Evolutionary conservation across 352 stramenopile genomes (phyloP).

Genomic region (Phytophthora vignae): DNA sequence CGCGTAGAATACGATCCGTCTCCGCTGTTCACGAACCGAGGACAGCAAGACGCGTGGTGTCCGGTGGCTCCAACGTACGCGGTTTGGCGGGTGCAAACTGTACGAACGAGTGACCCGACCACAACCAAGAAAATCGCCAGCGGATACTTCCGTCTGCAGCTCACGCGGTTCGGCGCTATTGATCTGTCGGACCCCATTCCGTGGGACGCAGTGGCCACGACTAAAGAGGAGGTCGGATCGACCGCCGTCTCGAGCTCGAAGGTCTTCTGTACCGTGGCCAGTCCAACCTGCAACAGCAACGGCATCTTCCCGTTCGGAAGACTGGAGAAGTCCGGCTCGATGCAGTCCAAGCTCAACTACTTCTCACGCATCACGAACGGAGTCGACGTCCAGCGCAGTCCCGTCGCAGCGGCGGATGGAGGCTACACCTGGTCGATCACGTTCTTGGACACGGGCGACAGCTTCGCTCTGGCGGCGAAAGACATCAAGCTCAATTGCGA

Average conservation of each 20-base stretch:
- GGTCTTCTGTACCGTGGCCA: conserved; percentile 64
- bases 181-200: conserved; percentile 87
- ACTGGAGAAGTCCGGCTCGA: conserved; percentile 64
- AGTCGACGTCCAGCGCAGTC: conserved; percentile 82
- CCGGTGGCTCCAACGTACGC: conserved; percentile 55
- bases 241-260: conserved; percentile 43
- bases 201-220: conserved; percentile 92
- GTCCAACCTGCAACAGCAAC: conserved; percentile 42
- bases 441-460: conserved; percentile 88
- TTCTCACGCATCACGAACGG: conserved; percentile 52
- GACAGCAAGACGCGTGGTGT: conserved; percentile 75
- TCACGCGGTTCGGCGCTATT: conserved; percentile 57
- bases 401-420: conserved; percentile 41
- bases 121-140: conserved; percentile 46
- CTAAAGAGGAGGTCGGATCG: conserved; percentile 80
- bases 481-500: conserved; percentile 23
- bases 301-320: conserved; percentile 38
- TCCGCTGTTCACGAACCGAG: conserved; percentile 72
- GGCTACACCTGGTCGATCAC: conserved; percentile 92
- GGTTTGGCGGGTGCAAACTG: conserved; percentile 65
- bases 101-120: conserved; percentile 20
- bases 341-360: conserved; percentile 77
- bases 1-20: conserved; percentile 79
- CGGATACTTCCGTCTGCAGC: conserved; percentile 65
- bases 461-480: conserved; percentile 69